Base-by-base conservation (phyloP, 2,329 filamentous ascomycete genomes). In the Cytospora schulzeri region DNA sequence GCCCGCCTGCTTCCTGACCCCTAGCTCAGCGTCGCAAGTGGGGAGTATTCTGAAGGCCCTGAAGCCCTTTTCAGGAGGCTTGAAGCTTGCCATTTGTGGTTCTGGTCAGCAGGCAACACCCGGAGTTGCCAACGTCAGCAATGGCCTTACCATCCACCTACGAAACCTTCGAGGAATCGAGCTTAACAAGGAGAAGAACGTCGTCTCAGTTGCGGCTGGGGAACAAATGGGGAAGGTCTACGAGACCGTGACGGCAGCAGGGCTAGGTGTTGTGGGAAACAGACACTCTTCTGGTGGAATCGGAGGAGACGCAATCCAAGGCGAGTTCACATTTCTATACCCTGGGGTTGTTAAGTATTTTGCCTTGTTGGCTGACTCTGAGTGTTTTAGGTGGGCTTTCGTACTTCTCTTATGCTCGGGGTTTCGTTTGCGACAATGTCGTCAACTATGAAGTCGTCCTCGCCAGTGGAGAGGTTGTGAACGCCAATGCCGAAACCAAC, bases 371-470 rank as follows among this genome's bases (percentile, higher is more conserved):
- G n/a, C 50, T 52, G 50, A 26, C 50, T 28, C 22, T 52, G 26
- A 4, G 12, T 1, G 15, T 56, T 19, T 55, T 35, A 68, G 67
- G 66, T 35, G 66, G 66, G 24, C 28, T 66, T 1, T 69, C 68
- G 2, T 68, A 62, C 41, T 67, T 67, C 26, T 68, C 66, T 24
- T 67, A 63, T 45, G 15, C 53, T 15, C 51, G 45, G 7, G 68
- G 67, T 8, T 67, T 68, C 58, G 45, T 67, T 14, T 68, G 65
- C 41, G 67, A 69, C 59, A 69, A 65, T 33, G 62, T 69, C 2
- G 56, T 65, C 33, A 35, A 52, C 57, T 59, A 51, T 28, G 41
- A 59, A 28, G 45, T 51, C n/a, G 57, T 59, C 14, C 57, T 59
- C 31, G 31, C 31, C 31, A 33, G 31, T 11, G 31, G 31, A 33